Evolutionary conservation across 495 filamentous ascomycete species (phyloP), one percentile per base, ranked within the genome.

Genomic region (Aspergillus nidulans): DNA sequence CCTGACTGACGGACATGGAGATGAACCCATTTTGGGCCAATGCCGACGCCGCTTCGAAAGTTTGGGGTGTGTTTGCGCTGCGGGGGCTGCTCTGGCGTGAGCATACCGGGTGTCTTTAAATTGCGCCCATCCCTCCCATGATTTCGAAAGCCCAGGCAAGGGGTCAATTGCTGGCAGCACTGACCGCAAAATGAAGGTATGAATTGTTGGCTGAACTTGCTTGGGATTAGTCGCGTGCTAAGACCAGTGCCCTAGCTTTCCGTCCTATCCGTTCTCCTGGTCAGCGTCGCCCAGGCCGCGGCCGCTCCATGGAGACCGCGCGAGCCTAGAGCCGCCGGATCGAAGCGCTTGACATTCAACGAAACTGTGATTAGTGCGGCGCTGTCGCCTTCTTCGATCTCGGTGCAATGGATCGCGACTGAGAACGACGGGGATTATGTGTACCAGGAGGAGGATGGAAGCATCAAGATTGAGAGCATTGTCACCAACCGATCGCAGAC

Each of bases 391-490:
- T 58, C 55, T 0, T 42, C 51, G 8, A 55, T 55, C 38, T 49
- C 55, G 8, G 59, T 62, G 8, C 45, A 62, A 20, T 62, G 59
- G 59, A 56, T 62, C 28, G 52, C 55, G 23, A 58, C 55, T 6
- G 55, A 32, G 1, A 39, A 62, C 1, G 59, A 62, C 21, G 59
- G 59, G 2, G 48, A 57, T 2, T 62, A 58, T 36, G 59, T 62
- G 46, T 62, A 55, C 42, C 36, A 52, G 47, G 55, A 52, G 32
- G 20, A 26, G 23, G 52, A 56, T 21, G 55, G 59, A n/a, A 50
- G 55, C 28, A 47, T 62, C 42, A 42, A 34, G 21, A 62, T 62
- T 38, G 52, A 56, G 36, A 62, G 49, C 43, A 62, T 62, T n/a
- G 59, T 57, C 42, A 62, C 59, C 41, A 58, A 62, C 48, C 41